A percentile compares a stretch with the other conserved stretches of the same genome.
phyloP scores from a whole-genome alignment of 2,329 filamentous ascomycete species.

The Lasiodiplodia gonubiensis region DNA sequence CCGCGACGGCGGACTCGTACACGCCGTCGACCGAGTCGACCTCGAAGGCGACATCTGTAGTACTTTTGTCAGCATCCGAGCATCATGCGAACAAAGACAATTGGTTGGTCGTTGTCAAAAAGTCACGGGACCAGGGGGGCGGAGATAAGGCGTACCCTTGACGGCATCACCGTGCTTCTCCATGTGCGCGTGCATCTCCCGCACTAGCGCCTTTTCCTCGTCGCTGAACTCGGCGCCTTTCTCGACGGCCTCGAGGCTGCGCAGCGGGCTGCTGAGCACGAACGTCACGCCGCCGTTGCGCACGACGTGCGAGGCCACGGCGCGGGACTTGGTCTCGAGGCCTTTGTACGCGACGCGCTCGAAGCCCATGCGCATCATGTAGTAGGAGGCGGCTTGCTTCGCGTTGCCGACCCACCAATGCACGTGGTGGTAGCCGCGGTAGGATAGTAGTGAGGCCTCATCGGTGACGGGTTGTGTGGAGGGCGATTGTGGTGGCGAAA shows the following conservation, averaged over 20 bases:
- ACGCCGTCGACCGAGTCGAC: slow-evolving; percentile 87
- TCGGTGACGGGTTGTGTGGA: slow-evolving; percentile 15
- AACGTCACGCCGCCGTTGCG: slow-evolving; percentile 78
- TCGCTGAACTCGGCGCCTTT: slow-evolving; percentile 35
- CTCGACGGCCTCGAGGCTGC: slow-evolving; percentile 49
- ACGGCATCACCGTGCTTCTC: slow-evolving; percentile 91
- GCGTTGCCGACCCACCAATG: slow-evolving; percentile 98
- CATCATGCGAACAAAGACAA: background rate
- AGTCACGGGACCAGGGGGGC: background rate
- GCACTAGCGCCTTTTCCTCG: slow-evolving; percentile 69
- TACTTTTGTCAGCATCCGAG: background rate
- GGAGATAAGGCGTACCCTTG: slow-evolving; percentile 56
- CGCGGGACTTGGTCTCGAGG: slow-evolving; percentile 84
- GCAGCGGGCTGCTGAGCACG: slow-evolving; percentile 81
- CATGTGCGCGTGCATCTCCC: slow-evolving; percentile 80
- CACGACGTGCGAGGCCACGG: slow-evolving; percentile 83
- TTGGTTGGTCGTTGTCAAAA: background rate
- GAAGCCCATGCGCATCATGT: slow-evolving; percentile 87
- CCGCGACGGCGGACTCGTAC: slow-evolving; percentile 72
- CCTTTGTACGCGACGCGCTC: slow-evolving; percentile 80
- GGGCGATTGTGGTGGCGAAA: slow-evolving; percentile 13
- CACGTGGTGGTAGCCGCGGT: slow-evolving; percentile 88
- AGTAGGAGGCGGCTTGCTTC: slow-evolving; percentile 91
- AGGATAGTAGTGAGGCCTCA: slow-evolving; percentile 41
- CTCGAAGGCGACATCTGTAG: slow-evolving; percentile 82